Evolutionary conservation across 352 stramenopile species (phyloP), one percentile per base, ranked within the genome.

Genomic region (Phytophthora citricola): DNA sequence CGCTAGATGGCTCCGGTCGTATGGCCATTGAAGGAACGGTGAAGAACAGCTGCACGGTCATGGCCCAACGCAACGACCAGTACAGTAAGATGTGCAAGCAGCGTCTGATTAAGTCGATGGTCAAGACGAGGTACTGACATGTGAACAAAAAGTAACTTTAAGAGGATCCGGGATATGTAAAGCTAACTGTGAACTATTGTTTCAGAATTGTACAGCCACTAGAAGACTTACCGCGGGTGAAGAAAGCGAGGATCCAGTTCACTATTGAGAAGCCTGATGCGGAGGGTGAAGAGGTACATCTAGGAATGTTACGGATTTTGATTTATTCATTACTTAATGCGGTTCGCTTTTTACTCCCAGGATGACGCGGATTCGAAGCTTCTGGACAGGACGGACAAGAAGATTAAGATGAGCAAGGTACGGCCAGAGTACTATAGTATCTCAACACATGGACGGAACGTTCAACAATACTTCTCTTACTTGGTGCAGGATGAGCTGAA

Each of bases 321-420:
- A 12, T 53, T 29, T 50, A 5, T 32, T 49, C 43, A 12, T 45
- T 48, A 26, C 40, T 63, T 2, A 49, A 8, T 43, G 38, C 36
- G 14, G n/a, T 52, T 24, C 0, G 27, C 43, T 50, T n/a, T 46
- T 49, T 40, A 45, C 4, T 49, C 29, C 41, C 57, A 89, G 82
- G 83, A 89, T 50, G 63, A 77, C 38, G 54, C 54, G 15, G 80
- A 84, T n/a, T 55, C 67, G 22, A 88, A 88, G 78, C 78, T 88
- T 32, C 59, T 77, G 31, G 85, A 91, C 57, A 89, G 80, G 62
- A 78, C 66, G 44, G 85, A 91, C 75, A 95, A 93, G 75, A 95
- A 94, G 83, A 79, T 94, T 70, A 94, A 95, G 83, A 94, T 95
- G 85, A 93, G 85, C 83, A 92, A 92, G 72, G 87, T 92, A 73